These are phyloP conservation scores for Coleophoma eucalyptorum DNA, from an alignment of 2,329 filamentous ascomycete species.

Conservation along the genomic window DNA sequence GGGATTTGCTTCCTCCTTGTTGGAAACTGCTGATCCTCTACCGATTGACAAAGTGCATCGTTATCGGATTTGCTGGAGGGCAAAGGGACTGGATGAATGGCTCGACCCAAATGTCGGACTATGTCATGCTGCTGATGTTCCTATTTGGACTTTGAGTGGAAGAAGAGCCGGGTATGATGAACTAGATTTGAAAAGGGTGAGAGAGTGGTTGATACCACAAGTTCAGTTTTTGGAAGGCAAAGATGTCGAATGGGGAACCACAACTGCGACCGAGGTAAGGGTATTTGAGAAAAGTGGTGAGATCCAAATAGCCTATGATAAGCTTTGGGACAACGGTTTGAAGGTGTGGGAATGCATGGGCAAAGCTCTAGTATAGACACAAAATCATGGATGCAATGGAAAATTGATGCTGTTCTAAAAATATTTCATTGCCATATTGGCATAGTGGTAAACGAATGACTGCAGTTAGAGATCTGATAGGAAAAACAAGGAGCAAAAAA, in stretches of 20 bases:
- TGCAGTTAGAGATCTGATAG: neutral
- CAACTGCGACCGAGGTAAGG: neutral
- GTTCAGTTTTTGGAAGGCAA: neutral
- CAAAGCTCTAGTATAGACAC: neutral
- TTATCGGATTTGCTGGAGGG: neutral
- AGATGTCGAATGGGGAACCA: neutral
- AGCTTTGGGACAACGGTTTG: neutral
- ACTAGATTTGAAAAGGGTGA: neutral
- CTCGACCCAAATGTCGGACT: neutral
- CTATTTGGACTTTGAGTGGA: neutral
- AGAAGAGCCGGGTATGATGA: neutral
- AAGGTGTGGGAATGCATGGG: neutral
- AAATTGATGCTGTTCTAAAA: neutral
- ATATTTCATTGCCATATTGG: neutral
- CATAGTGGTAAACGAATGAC: neutral
- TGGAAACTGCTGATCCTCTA: neutral
- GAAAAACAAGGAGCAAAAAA: neutral
- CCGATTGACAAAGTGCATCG: neutral
- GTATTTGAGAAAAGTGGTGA: neutral
- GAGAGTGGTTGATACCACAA: neutral
- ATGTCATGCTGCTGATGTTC: slow-evolving; percentile 1
- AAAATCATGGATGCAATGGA: too few relatives aligned
- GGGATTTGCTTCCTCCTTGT: neutral
- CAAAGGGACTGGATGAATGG: neutral
- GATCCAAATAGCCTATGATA: neutral